Evolutionary conservation across 768 basidiomycete species (phyloP).

Genomic region (Rhodosporidiobolus odoratus): DNA sequence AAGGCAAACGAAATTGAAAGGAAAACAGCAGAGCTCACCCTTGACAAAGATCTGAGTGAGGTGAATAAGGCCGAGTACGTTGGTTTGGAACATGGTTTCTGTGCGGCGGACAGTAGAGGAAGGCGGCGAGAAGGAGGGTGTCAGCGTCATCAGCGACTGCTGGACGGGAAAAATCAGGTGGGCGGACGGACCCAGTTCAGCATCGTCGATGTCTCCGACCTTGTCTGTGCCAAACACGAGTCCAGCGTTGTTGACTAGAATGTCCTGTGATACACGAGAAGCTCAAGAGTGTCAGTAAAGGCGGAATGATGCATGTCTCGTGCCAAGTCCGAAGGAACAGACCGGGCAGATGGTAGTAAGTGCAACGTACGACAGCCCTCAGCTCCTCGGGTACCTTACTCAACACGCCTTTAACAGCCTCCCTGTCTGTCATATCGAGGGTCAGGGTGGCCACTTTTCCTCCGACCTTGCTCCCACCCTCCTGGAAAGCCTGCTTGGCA

Average conservation of each 20-base stretch:
- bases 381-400: conserved; percentile 21
- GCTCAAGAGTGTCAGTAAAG: no score
- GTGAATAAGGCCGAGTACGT: conserved; percentile 72
- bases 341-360: no score
- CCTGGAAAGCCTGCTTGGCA: conserved; percentile 17
- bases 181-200: conserved; percentile 67
- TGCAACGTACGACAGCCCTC: conserved; percentile 10
- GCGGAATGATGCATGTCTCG: no score
- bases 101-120: background rate
- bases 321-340: no score
- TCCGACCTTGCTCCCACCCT: conserved; percentile 28
- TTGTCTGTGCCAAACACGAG: conserved; percentile 82
- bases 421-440: conserved; percentile 29
- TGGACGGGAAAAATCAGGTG: background rate
- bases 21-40: conserved; percentile 47
- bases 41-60: conserved; percentile 60
- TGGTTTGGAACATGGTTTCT: conserved; percentile 43
- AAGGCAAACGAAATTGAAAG: background rate
- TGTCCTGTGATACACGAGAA: conserved; percentile 14
- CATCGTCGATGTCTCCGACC: conserved; percentile 71
- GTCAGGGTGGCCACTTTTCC: conserved; percentile 20
- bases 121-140: no score
- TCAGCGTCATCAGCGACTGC: no score
- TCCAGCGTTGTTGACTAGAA: conserved; percentile 54
- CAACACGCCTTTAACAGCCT: conserved; percentile 24